Evolutionary conservation across 306 rosid species (phyloP).

Genomic region (Datisca glomerata): DNA sequence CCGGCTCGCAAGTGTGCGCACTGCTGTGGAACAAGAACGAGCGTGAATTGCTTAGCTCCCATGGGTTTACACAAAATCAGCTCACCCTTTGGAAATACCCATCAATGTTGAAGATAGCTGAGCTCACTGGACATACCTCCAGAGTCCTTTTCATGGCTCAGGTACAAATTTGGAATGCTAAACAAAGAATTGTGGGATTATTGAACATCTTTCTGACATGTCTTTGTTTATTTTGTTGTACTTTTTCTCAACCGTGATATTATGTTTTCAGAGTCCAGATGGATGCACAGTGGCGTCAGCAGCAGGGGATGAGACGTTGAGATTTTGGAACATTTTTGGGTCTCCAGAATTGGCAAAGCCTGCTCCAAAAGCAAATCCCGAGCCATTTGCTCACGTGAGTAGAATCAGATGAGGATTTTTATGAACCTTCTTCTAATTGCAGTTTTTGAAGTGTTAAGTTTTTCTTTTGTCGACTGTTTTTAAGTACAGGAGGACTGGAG

Average conservation of each 20-base stretch:
- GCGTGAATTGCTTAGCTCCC: slow-evolving; percentile 80
- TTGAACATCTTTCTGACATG: no score
- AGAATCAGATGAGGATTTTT: slow-evolving; percentile 26
- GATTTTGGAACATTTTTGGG: slow-evolving; percentile 37
- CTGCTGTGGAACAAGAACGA: slow-evolving; percentile 73
- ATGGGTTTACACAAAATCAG: slow-evolving; percentile 64
- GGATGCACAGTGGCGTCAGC: slow-evolving; percentile 43
- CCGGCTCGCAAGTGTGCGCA: slow-evolving; percentile 74
- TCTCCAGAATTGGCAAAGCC: slow-evolving; percentile 35
- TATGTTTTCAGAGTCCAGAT: slow-evolving; percentile 33
- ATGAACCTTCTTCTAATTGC: no score
- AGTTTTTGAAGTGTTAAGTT: no score
- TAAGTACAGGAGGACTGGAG: no score
- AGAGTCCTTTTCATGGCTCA: slow-evolving; percentile 67
- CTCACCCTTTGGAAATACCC: slow-evolving; percentile 82
- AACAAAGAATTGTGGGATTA: no score
- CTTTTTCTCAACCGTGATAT: no score
- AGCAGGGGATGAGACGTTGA: slow-evolving; percentile 31
- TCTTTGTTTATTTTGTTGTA: no score
- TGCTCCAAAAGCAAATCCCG: slow-evolving; percentile 21
- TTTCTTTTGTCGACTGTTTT: no score
- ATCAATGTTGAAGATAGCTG: slow-evolving; percentile 67
- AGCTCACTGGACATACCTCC: slow-evolving; percentile 74
- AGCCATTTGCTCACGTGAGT: slow-evolving; percentile 30
- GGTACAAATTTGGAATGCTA: no score